phyloP scores from a whole-genome alignment of 2,329 filamentous ascomycete species.

The Ophiostoma novo-ulmi region DNA sequence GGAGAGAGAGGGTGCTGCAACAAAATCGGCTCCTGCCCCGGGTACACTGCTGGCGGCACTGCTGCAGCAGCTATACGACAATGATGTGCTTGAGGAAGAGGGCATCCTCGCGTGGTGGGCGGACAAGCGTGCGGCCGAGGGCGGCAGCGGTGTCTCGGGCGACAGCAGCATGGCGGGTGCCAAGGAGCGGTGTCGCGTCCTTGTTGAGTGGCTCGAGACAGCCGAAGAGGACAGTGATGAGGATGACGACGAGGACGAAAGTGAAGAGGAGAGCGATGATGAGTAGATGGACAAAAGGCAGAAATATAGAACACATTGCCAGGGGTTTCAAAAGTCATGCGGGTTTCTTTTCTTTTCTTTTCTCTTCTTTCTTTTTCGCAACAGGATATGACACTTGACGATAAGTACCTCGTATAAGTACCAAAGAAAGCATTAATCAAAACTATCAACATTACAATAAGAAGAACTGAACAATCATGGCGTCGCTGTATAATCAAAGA shows the following conservation, averaged over 20 bases:
- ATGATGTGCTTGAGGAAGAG: constrained; percentile 84
- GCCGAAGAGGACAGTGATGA: constrained; percentile 68
- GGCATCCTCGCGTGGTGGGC: constrained; percentile 86
- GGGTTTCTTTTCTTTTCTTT: neutral
- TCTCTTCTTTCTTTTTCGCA: neutral
- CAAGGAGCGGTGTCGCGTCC: constrained; percentile 65
- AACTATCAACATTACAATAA: neutral
- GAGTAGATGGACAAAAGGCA: neutral
- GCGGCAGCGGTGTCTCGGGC: constrained; percentile 44
- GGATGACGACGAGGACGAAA: constrained; percentile 46
- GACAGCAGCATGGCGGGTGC: constrained; percentile 55
- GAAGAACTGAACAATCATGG: neutral
- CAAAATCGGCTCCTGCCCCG: constrained; percentile 30
- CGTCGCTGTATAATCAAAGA: too few relatives aligned
- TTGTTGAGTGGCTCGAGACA: constrained; percentile 81
- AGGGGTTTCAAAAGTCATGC: neutral
- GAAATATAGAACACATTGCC: neutral
- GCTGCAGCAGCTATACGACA: constrained; percentile 77
- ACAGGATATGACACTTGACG: neutral
- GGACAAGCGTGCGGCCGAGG: constrained; percentile 61
- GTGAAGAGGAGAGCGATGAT: constrained; percentile 19
- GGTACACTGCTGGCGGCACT: constrained; percentile 68
- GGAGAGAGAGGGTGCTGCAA: neutral
- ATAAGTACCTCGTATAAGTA: neutral
- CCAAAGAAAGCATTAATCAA: neutral